Conservation (phyloP, 2,329 filamentous ascomycete genomes). For the Xylariaceae sp. region DNA sequence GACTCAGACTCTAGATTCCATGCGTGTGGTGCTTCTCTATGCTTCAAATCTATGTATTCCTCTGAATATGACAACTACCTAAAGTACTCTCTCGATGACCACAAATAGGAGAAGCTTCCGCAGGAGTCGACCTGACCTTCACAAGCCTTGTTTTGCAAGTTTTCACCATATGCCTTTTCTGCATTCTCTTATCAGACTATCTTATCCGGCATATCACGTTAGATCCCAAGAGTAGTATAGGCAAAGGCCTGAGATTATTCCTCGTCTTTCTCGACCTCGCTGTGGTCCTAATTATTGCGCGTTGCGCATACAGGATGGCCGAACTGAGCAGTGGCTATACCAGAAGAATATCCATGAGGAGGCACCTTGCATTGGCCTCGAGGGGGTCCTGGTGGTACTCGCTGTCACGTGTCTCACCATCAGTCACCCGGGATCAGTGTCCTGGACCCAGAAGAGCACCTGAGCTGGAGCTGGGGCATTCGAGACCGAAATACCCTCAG, state of each 20-base stretch:
- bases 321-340: slow-evolving; percentile 55
- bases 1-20: too few species aligned
- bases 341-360: slow-evolving; percentile 43
- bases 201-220: slow-evolving; percentile 24
- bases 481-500: too few species aligned
- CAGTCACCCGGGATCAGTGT: slow-evolving; percentile 39
- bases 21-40: too few species aligned
- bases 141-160: slow-evolving; percentile 57
- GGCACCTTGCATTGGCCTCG: slow-evolving; percentile 43
- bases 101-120: slow-evolving; percentile 39
- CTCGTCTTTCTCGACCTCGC: slow-evolving; percentile 45
- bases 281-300: slow-evolving; percentile 50
- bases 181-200: slow-evolving; percentile 41
- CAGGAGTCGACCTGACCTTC: slow-evolving; percentile 44
- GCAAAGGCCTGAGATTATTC: slow-evolving; percentile 41
- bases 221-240: slow-evolving; percentile 2
- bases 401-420: slow-evolving; percentile 34
- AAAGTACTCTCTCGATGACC: slow-evolving; percentile 36
- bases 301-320: slow-evolving; percentile 55
- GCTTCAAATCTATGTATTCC: too few species aligned
- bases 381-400: slow-evolving; percentile 37
- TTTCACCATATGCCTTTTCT: slow-evolving; percentile 49
- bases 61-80: too few species aligned
- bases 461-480: too few species aligned
- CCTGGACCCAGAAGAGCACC: slow-evolving; percentile 15